Evolutionary conservation across 306 rosid species (phyloP).

Genomic region (Vachellia pachyceras): DNA sequence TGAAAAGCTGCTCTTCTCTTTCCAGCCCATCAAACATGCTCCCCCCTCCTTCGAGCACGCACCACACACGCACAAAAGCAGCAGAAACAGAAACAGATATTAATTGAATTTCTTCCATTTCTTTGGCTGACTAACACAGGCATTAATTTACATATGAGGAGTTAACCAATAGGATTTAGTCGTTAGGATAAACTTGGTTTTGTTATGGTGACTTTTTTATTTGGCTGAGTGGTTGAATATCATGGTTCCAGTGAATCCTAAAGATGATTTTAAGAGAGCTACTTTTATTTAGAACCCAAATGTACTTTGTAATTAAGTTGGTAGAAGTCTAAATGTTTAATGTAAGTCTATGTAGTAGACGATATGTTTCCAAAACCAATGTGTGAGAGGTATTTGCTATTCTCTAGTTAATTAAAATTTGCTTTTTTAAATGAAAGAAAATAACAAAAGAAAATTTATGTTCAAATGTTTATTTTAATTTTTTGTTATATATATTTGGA

Average conservation of each 20-base stretch:
- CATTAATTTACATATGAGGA: no score
- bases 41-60: constrained; percentile 39
- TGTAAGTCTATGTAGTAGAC: not conserved
- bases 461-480: not conserved
- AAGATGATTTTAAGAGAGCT: not conserved
- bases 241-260: not conserved
- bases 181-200: not conserved
- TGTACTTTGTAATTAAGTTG: not conserved
- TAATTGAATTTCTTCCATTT: constrained; percentile 46
- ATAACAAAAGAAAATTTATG: not conserved
- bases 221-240: no score
- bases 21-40: constrained; percentile 63
- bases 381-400: no score
- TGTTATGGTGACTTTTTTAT: not conserved
- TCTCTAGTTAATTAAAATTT: no score
- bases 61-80: constrained; percentile 14
- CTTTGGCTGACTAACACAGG: constrained; percentile 26
- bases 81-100: constrained; percentile 37
- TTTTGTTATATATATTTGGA: not conserved
- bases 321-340: not conserved
- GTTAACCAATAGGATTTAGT: not conserved
- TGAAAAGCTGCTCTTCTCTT: constrained; percentile 69
- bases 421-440: no score
- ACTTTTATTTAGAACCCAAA: no score
- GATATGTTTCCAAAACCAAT: not conserved